Evolutionary conservation across 805 yeast genomes (phyloP).

Genomic region (Sugiyamaella qingdaonensis): DNA sequence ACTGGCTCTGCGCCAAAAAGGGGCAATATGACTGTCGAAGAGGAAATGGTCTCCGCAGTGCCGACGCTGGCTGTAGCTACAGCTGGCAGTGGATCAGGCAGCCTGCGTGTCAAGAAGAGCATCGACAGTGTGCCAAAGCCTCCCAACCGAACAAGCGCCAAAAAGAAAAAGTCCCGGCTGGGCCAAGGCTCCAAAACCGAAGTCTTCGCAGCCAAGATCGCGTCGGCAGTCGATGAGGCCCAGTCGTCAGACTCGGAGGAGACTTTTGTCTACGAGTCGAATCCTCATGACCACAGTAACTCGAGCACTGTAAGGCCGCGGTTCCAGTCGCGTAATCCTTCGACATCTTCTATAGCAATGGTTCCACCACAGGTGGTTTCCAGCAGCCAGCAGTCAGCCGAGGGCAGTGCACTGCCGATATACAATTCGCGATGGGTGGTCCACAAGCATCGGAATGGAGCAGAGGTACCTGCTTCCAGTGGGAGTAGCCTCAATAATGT

Average conservation of each 20-base stretch:
- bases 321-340: constrained; percentile 24
- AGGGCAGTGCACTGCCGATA: not conserved
- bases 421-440: not conserved
- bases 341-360: constrained; percentile 14
- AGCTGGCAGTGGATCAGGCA: constrained; percentile 3
- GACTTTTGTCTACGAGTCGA: constrained; percentile 86
- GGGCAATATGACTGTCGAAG: constrained; percentile 49
- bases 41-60: constrained; percentile 56
- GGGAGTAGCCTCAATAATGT: not conserved
- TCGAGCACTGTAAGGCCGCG: constrained; percentile 16
- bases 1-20: constrained; percentile 3
- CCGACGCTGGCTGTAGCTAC: constrained; percentile 34
- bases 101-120: constrained; percentile 26
- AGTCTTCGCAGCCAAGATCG: constrained; percentile 89
- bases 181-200: constrained; percentile 71
- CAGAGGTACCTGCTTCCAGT: not conserved
- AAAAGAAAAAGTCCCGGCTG: constrained; percentile 35
- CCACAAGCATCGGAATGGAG: not conserved
- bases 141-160: constrained; percentile 29
- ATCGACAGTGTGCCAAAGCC: constrained; percentile 9
- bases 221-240: constrained; percentile 88
- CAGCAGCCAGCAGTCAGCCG: not conserved
- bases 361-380: not conserved
- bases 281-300: constrained; percentile 22
- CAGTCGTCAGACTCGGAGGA: constrained; percentile 82